Evolutionary conservation across 208 protist genomes (phyloP).

Genomic region (Porcisia deanei): DNA sequence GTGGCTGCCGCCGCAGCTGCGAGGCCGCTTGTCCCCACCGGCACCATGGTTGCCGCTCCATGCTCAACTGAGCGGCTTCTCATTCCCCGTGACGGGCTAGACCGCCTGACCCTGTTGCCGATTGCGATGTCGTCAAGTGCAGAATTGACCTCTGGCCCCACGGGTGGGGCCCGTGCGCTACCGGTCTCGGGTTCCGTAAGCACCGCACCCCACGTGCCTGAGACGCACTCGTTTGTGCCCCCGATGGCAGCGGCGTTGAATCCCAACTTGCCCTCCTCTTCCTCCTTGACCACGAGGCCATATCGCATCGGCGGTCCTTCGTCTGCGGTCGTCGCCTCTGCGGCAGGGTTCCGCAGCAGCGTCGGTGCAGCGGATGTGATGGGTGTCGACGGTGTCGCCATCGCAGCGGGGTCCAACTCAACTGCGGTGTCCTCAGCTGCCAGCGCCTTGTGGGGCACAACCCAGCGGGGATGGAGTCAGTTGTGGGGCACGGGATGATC

Average conservation of each 20-base stretch:
- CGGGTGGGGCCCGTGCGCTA: background rate
- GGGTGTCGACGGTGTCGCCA: background rate
- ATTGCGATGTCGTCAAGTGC: slow-evolving; percentile 4
- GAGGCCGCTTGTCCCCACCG: background rate
- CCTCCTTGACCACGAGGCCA: background rate
- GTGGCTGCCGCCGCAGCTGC: slow-evolving; percentile 4
- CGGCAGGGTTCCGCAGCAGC: background rate
- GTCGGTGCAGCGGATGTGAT: slow-evolving; percentile 2
- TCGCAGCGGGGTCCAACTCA: slow-evolving; percentile 5
- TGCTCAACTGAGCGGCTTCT: slow-evolving; percentile 13
- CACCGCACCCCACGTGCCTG: background rate
- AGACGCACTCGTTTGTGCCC: background rate
- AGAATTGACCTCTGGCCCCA: background rate
- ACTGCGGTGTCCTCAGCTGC: slow-evolving; percentile 27
- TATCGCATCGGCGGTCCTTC: background rate
- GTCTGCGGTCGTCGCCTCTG: background rate
- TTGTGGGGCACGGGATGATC: slow-evolving; percentile 27
- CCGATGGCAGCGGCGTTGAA: background rate
- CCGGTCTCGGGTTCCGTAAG: background rate
- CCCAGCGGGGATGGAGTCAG: slow-evolving; percentile 34
- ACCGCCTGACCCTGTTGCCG: slow-evolving; percentile 17
- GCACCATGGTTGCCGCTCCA: background rate
- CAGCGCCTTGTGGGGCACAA: slow-evolving; percentile 35
- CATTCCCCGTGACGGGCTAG: slow-evolving; percentile 11
- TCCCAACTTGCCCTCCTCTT: background rate